A percentile compares a stretch with the other conserved stretches of the same genome.
phyloP scores from a whole-genome alignment of 2,329 filamentous ascomycete genomes.

The Colletotrichum spaethianum region DNA sequence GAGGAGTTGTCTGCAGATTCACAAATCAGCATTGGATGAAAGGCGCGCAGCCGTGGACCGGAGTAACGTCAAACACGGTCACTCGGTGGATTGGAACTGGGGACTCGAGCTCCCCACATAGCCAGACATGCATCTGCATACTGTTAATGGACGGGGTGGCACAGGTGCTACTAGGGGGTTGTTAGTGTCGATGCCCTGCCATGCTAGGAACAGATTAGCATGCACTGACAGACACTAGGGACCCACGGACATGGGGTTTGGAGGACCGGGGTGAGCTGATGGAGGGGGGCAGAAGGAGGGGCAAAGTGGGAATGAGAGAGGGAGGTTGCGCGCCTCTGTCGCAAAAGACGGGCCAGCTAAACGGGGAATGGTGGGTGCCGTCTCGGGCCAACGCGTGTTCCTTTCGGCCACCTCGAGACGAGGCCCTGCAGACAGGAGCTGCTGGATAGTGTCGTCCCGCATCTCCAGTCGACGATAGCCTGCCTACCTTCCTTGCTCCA shows the following conservation, averaged over 20 bases:
- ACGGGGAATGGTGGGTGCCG: slow-evolving; percentile 5
- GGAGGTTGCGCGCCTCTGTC: neutral
- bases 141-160: neutral
- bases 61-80: slow-evolving; percentile 25
- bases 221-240: neutral
- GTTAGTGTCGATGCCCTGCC: slow-evolving; percentile 2
- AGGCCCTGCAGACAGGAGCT: neutral
- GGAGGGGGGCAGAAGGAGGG: neutral
- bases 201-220: neutral
- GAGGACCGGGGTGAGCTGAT: neutral
- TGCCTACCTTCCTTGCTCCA: too few species aligned
- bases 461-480: too few species aligned
- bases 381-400: slow-evolving; percentile 37
- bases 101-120: slow-evolving; percentile 20
- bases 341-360: slow-evolving; percentile 23
- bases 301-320: neutral
- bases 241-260: slow-evolving; percentile 10
- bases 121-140: slow-evolving; percentile 27
- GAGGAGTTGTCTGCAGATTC: slow-evolving; percentile 21
- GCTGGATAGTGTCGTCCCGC: neutral
- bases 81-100: slow-evolving; percentile 14
- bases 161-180: neutral
- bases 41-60: slow-evolving; percentile 15
- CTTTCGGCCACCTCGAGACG: slow-evolving; percentile 32
- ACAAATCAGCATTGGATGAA: slow-evolving; percentile 5